phyloP scores from a whole-genome alignment of 2,329 filamentous ascomycete genomes.

The Fusarium proliferatum region DNA sequence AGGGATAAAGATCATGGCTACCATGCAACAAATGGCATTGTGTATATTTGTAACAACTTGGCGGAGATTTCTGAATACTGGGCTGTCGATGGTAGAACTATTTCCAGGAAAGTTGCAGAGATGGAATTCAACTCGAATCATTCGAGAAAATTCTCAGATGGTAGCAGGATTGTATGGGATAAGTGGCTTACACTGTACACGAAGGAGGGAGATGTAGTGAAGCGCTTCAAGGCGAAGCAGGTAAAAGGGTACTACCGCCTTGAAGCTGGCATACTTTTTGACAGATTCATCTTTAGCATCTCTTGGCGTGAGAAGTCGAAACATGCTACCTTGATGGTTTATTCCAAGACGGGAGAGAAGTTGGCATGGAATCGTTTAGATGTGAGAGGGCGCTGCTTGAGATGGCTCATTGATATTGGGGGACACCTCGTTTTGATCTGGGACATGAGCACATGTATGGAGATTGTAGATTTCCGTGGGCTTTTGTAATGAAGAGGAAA shows the following conservation, averaged over 20 bases:
- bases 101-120: background rate
- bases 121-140: background rate
- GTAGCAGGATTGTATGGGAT: background rate
- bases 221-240: too few species aligned
- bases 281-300: conserved; percentile 19
- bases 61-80: background rate
- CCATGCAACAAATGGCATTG: background rate
- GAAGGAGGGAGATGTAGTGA: background rate
- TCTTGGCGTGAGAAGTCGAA: background rate
- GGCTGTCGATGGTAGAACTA: background rate
- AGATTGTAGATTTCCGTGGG: background rate
- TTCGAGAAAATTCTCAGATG: background rate
- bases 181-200: background rate
- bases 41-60: background rate
- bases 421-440: conserved; percentile 3
- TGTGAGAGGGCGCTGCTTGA: background rate
- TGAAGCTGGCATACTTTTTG: conserved; percentile 2
- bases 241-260: background rate
- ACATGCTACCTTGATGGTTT: background rate
- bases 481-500: background rate
- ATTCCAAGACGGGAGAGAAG: conserved; percentile 11
- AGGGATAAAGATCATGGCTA: background rate
- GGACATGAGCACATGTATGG: background rate
- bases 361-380: background rate
- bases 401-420: conserved; percentile 15